phyloP scores from a whole-genome alignment of 192 early-diverging fungal genomes.

The Backusella liffmaniae region DNA sequence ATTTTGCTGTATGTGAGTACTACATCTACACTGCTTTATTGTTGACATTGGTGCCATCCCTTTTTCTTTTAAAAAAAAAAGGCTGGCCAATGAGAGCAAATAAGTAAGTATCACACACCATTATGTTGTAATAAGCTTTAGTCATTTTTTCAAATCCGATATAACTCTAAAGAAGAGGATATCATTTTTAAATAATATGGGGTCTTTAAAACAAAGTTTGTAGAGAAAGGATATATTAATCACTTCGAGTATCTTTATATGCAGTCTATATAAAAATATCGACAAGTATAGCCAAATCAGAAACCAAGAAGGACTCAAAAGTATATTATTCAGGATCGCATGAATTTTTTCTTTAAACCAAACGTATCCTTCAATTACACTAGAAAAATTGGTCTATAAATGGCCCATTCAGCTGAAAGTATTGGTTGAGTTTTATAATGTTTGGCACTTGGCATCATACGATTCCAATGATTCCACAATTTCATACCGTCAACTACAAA shows the following conservation, averaged over 20 bases:
- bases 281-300: background rate
- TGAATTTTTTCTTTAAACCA: background rate
- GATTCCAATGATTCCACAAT: background rate
- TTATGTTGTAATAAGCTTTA: background rate
- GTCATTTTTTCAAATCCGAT: background rate
- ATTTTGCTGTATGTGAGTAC: background rate
- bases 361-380: background rate
- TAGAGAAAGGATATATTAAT: background rate
- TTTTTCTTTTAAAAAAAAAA: background rate
- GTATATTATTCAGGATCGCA: conserved; percentile 2
- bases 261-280: background rate
- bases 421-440: background rate
- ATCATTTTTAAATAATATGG: background rate
- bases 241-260: background rate
- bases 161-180: no score
- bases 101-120: background rate
- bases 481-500: background rate
- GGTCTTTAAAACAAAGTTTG: background rate
- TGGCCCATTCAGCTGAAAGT: background rate
- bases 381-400: background rate
- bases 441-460: background rate
- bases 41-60: background rate
- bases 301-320: background rate
- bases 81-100: background rate
- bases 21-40: background rate